Evolutionary conservation across 768 basidiomycete genomes (phyloP).

Genomic region (Mycena galopus): DNA sequence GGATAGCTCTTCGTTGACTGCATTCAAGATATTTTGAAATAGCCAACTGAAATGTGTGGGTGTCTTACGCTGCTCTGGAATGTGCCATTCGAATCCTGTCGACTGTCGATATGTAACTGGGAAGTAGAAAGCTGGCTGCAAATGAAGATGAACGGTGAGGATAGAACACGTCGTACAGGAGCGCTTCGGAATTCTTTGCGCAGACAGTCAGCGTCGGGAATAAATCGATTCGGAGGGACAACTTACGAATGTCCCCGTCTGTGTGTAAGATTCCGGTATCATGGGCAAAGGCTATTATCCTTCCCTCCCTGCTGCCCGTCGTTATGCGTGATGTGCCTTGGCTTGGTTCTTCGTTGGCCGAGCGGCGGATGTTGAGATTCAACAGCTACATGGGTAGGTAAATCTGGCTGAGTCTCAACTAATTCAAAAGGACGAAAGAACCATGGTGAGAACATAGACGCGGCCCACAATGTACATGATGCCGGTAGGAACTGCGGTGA

Average conservation of each 20-base stretch:
- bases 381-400: background rate
- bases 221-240: background rate
- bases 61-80: background rate
- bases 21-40: background rate
- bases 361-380: background rate
- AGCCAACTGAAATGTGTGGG: background rate
- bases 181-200: background rate
- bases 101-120: background rate
- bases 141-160: background rate
- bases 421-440: background rate
- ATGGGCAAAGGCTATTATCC: background rate
- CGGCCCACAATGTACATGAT: background rate
- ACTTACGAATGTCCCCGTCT: background rate
- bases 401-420: background rate
- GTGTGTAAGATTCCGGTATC: background rate
- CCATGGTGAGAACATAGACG: background rate
- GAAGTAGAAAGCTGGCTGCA: background rate
- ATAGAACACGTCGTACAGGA: background rate
- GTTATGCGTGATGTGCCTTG: background rate
- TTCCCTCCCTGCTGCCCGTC: background rate
- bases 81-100: background rate
- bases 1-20: background rate
- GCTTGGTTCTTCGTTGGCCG: background rate
- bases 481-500: no score
- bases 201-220: background rate